Base-by-base conservation (phyloP, 495 filamentous ascomycete species). In the Physcia stellaris region DNA sequence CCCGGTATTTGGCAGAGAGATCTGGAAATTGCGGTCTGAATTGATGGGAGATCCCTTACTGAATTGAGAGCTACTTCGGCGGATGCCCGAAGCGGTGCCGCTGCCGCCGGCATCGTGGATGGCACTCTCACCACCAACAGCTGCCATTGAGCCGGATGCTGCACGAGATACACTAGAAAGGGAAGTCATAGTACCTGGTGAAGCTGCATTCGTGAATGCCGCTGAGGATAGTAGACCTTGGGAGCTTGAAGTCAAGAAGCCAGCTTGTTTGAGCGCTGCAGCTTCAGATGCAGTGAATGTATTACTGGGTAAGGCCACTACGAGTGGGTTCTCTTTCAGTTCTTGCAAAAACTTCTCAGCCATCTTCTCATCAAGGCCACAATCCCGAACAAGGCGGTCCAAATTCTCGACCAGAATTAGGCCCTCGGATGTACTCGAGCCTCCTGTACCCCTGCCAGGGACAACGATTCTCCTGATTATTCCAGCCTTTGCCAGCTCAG, bases 1-100 rank as follows among this genome's bases (percentile, higher is more conserved):
- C 1, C 86, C 86, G 2, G 71, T 79, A 16, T 73, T 75, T 20
- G 86, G 86, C 6, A 88, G 64, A 0, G 81, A 78, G 32, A 88
- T 62, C 22, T 70, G 73, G 34, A 82, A 63, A 19, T 55, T 9
- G 15, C 21, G 5, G 17, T 3, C 26, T 18, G 43, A 18, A 26
- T 46, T 40, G 13, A 22, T 48, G 41, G 17, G 16, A 7, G 24
- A 37, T 13, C 16, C 6, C 7, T 27, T 11, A 7, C 38, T 28
- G 20, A 49, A 53, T 43, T 60, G 52, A 29, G 52, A 42, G 15
- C 36, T 45, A 30, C 30, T 39, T 17, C 39, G 26, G 17, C 23
- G 27, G 6, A 35, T 13, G 13, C 36, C 24, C 13, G 22, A 24
- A n/a, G 38, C 15, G 12, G 35, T 45, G 24, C 59, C 63, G n/a